Evolutionary conservation across 2,329 filamentous ascomycete species (phyloP).

Genomic region (Alternaria viburni): DNA sequence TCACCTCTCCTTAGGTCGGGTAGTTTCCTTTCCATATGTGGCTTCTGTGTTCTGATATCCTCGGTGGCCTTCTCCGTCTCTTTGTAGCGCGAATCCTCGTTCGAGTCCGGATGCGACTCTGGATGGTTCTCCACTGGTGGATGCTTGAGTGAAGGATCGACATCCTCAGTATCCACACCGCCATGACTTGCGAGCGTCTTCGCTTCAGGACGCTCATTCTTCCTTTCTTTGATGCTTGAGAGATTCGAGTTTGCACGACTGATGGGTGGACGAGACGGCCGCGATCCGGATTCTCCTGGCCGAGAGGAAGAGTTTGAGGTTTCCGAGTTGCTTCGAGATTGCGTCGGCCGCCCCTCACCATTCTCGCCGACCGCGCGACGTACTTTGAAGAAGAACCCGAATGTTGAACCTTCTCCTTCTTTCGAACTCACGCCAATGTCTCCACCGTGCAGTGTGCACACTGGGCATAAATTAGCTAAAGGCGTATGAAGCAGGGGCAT

Average conservation of each 20-base stretch:
- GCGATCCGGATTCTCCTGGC: slow-evolving; percentile 15
- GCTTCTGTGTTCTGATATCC: slow-evolving; percentile 9
- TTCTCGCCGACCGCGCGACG: slow-evolving; percentile 29
- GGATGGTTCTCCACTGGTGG: slow-evolving; percentile 40
- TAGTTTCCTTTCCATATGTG: slow-evolving; percentile 15
- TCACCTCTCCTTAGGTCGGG: slow-evolving; percentile 31
- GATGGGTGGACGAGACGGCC: slow-evolving; percentile 29
- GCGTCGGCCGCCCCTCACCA: slow-evolving; percentile 35
- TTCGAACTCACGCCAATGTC: slow-evolving; percentile 46
- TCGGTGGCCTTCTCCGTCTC: slow-evolving; percentile 30
- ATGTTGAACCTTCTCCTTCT: slow-evolving; percentile 46
- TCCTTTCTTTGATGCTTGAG: slow-evolving; percentile 30
- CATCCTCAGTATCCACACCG: slow-evolving; percentile 16
- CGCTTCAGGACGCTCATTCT: slow-evolving; percentile 18
- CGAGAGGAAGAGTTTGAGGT: slow-evolving; percentile 10
- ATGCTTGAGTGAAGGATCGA: slow-evolving; percentile 36
- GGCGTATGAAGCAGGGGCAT: too few species aligned
- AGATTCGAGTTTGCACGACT: slow-evolving; percentile 38
- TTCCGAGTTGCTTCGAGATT: slow-evolving; percentile 34
- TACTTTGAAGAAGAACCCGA: slow-evolving; percentile 48
- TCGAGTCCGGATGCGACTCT: slow-evolving; percentile 35
- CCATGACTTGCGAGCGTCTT: slow-evolving; percentile 13
- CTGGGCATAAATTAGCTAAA: slow-evolving; percentile 13
- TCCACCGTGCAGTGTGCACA: slow-evolving; percentile 48
- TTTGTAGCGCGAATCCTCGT: slow-evolving; percentile 26